phyloP scores from a whole-genome alignment of 1,284 basidiomycete genomes.

The Bondarzewia mesenterica region DNA sequence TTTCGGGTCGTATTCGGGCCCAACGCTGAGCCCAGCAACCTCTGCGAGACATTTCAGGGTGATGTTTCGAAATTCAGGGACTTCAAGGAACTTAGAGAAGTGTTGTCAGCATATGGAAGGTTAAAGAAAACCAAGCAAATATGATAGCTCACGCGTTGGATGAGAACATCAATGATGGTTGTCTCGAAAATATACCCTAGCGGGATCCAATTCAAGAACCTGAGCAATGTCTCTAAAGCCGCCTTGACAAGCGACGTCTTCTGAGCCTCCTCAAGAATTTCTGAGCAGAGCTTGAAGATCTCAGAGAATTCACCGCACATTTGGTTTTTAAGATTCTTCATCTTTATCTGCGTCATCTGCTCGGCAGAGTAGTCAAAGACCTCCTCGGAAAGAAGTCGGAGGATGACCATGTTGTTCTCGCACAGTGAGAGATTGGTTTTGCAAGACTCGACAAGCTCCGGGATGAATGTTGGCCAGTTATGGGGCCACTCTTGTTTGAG shows the following conservation, averaged over 20 bases:
- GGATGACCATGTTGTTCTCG: constrained; percentile 99
- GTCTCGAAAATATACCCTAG: constrained; percentile 99
- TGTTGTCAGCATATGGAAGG: no score
- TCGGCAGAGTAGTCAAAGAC: constrained; percentile 99
- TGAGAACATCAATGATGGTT: constrained; percentile 90
- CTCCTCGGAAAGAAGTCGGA: constrained; percentile 96
- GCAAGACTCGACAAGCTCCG: constrained; percentile 95
- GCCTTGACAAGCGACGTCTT: constrained; percentile 94
- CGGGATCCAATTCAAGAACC: constrained; percentile 99
- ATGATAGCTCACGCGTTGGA: constrained; percentile 65
- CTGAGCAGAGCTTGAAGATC: constrained; percentile 92
- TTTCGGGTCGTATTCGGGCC: constrained; percentile 98
- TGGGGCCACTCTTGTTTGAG: constrained; percentile 99
- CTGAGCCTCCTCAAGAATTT: constrained; percentile 96
- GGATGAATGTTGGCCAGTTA: constrained; percentile 98
- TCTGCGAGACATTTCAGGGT: constrained; percentile 98
- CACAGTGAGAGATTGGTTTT: constrained; percentile 95
- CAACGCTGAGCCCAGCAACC: constrained; percentile 90
- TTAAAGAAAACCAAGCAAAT: background rate
- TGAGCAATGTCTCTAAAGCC: constrained; percentile 90
- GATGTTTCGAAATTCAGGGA: constrained; percentile 95
- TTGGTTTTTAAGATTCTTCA: constrained; percentile 95
- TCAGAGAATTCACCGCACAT: constrained; percentile 97
- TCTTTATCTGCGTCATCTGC: constrained; percentile 98
- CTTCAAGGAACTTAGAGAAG: constrained; percentile 86